These are phyloP conservation scores for Rutstroemia sp. DNA, from an alignment of 2,329 filamentous ascomycete species.

Conservation along the genomic window DNA sequence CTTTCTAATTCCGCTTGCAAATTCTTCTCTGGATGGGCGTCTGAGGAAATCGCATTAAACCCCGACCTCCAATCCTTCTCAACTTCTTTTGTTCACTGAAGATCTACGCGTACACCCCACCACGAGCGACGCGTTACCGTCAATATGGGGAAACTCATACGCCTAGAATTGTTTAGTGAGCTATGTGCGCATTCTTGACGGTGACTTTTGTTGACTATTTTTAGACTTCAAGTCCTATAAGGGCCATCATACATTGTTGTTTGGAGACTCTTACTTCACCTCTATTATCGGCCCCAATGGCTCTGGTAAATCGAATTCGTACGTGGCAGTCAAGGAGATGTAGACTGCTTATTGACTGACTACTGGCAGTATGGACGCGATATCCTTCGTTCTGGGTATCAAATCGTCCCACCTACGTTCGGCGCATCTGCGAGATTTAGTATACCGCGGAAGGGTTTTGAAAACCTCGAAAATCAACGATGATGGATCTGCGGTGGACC, in stretches of 20 bases:
- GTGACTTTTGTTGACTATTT: conserved; percentile 14
- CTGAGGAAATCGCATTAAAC: too few relatives aligned
- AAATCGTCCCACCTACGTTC: conserved; percentile 98
- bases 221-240: conserved; percentile 99
- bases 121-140: conserved; percentile 22
- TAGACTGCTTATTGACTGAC: conserved; percentile 19
- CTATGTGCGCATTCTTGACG: conserved; percentile 17
- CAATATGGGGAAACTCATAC: conserved; percentile 92
- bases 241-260: conserved; percentile 86
- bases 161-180: conserved; percentile 88
- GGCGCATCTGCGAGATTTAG: conserved; percentile 84
- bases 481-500: conserved; percentile 58
- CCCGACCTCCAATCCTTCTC: background rate
- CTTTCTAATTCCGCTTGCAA: too few relatives aligned
- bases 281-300: conserved; percentile 99
- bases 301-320: conserved; percentile 98
- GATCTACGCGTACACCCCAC: conserved; percentile 19
- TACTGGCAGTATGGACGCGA: conserved; percentile 80
- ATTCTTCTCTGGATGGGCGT: too few relatives aligned
- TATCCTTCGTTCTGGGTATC: conserved; percentile 97
- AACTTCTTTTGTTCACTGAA: background rate
- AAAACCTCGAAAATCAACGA: conserved; percentile 90
- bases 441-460: conserved; percentile 91
- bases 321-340: conserved; percentile 38
- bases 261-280: conserved; percentile 97